These are phyloP conservation scores for Pseudogymnoascus sp. DNA, from an alignment of 2,329 filamentous ascomycete species.

Conservation along the genomic window DNA sequence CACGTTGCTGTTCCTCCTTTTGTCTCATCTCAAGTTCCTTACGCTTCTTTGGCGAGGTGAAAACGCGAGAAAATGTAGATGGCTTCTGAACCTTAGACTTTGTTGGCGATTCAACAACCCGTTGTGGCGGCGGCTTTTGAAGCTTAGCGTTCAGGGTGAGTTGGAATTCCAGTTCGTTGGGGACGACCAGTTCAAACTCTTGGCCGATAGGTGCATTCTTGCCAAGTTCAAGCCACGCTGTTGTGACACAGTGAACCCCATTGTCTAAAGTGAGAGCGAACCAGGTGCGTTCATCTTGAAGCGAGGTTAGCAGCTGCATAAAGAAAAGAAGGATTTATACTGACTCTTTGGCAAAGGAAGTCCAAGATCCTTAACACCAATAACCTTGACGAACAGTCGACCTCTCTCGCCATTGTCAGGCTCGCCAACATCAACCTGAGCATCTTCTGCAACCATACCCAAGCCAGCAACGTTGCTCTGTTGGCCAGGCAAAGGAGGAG, in stretches of 20 bases:
- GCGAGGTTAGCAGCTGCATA: constrained; percentile 22
- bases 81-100: constrained; percentile 58
- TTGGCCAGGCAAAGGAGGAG: constrained; percentile 80
- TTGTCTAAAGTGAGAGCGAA: constrained; percentile 98
- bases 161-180: constrained; percentile 98
- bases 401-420: constrained; percentile 76
- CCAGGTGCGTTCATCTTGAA: constrained; percentile 74
- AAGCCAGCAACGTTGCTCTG: constrained; percentile 64
- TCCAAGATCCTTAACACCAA: constrained; percentile 92
- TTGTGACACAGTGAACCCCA: constrained; percentile 94
- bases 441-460: constrained; percentile 59
- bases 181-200: constrained; percentile 94
- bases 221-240: constrained; percentile 86
- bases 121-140: constrained; percentile 63
- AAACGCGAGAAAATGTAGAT: constrained; percentile 83
- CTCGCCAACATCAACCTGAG: constrained; percentile 36
- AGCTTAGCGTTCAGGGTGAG: constrained; percentile 94
- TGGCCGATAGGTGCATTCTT: constrained; percentile 92
- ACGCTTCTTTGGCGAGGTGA: constrained; percentile 91
- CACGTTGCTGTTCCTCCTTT: constrained; percentile 73
- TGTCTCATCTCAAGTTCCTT: constrained; percentile 85
- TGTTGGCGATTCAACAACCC: constrained; percentile 47
- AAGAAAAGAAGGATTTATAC: constrained; percentile 26
- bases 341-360: constrained; percentile 83
- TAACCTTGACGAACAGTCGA: constrained; percentile 94